Conservation (phyloP, 371 early-diverging fungal species). For the Rhizopus arrhizus region DNA sequence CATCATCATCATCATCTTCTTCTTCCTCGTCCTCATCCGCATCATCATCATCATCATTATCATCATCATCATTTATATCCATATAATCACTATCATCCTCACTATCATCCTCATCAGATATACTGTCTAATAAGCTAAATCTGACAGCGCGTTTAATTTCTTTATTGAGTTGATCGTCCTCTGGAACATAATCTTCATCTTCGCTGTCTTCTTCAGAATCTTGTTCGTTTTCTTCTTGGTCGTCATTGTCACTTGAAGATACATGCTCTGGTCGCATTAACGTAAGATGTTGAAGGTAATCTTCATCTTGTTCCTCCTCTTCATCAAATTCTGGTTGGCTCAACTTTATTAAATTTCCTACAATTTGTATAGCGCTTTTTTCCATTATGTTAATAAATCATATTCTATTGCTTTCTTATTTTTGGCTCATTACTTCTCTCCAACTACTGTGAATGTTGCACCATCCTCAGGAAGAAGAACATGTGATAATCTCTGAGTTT, state of each 20-base stretch:
- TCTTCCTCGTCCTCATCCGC: background rate
- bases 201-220: background rate
- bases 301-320: background rate
- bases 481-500: constrained; percentile 21
- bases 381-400: background rate
- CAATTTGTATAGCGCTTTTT: constrained; percentile 7
- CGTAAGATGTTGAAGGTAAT: background rate
- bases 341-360: constrained; percentile 6
- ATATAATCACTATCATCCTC: background rate
- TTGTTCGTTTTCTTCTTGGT: background rate
- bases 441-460: constrained; percentile 15
- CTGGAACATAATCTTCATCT: background rate
- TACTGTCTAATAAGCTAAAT: background rate
- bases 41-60: background rate
- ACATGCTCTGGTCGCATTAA: background rate
- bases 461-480: constrained; percentile 16
- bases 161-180: no score
- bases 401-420: background rate
- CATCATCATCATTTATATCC: background rate
- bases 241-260: background rate
- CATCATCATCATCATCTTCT: constrained; percentile 7
- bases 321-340: background rate
- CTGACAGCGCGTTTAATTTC: background rate
- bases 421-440: constrained; percentile 21
- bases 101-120: background rate